A percentile compares a stretch with the other conserved stretches of the same genome.
These are phyloP conservation scores for Carex littledalei DNA, from an alignment of 176 grass and related monocot genomes.

Conservation along the genomic window DNA sequence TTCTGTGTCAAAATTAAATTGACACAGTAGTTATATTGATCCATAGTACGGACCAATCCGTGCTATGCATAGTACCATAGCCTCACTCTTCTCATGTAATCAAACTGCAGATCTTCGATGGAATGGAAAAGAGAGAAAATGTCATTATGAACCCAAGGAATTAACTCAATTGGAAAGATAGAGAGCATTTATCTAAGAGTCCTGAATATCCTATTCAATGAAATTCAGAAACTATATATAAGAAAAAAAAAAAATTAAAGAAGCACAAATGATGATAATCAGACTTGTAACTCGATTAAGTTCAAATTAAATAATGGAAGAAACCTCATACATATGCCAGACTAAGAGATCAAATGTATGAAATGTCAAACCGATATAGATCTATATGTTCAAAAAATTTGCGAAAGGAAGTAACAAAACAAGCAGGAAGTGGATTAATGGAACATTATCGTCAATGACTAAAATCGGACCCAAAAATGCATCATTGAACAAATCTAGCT, in stretches of 20 bases:
- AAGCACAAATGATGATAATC: neutral
- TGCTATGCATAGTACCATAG: too few relatives aligned
- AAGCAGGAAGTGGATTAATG: neutral
- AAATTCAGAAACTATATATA: neutral
- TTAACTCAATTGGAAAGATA: neutral
- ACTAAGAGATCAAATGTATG: neutral
- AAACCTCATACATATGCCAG: neutral
- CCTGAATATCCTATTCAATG: neutral
- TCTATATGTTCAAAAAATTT: neutral
- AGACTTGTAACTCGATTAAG: neutral
- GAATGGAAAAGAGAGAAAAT: neutral
- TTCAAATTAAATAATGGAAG: neutral
- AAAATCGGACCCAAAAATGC: neutral
- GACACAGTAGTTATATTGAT: neutral
- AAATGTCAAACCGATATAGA: constrained; percentile 7
- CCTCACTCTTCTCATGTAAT: neutral
- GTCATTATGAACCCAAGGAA: neutral
- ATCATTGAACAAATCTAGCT: neutral
- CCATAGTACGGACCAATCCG: too few relatives aligned
- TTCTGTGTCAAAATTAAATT: neutral
- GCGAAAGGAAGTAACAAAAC: neutral
- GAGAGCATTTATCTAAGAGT: neutral
- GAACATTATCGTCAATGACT: constrained; percentile 3
- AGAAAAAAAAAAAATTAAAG: neutral
- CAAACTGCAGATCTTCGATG: neutral